A percentile compares a stretch with the other conserved stretches of the same genome.
These are phyloP conservation scores for Grosmannia huntii DNA, from an alignment of 2,329 filamentous ascomycete genomes.

Conservation along the genomic window DNA sequence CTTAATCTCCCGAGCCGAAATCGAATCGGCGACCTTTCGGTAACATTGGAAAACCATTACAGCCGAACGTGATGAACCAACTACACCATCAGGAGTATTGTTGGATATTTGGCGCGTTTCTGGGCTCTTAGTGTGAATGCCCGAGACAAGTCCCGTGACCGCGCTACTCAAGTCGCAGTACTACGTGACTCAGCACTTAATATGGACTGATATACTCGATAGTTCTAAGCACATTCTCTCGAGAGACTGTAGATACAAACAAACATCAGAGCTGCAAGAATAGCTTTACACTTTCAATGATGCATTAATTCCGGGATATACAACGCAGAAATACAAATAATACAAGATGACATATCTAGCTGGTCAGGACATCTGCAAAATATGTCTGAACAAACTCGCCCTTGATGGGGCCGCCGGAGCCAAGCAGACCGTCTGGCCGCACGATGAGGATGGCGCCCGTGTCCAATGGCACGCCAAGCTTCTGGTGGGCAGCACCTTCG, in stretches of 20 bases:
- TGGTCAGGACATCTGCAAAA: conserved; percentile 8
- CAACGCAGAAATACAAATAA: neutral
- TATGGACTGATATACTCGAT: too few relatives aligned
- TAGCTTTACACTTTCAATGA: neutral
- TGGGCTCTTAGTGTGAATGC: neutral
- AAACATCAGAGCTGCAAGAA: too few relatives aligned
- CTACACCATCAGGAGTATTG: neutral
- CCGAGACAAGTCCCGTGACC: neutral
- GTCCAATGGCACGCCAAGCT: conserved; percentile 14
- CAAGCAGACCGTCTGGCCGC: conserved; percentile 17
- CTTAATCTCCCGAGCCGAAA: conserved; percentile 1
- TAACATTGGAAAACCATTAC: neutral
- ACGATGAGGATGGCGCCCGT: conserved; percentile 15
- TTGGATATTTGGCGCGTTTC: neutral
- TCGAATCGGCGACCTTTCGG: conserved; percentile 1
- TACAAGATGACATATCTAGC: neutral
- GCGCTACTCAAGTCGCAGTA: too few relatives aligned
- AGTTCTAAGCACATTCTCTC: too few relatives aligned
- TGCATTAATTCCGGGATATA: neutral
- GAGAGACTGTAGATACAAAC: too few relatives aligned
- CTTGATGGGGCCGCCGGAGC: conserved; percentile 7
- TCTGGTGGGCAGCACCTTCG: conserved; percentile 11
- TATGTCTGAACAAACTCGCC: conserved; percentile 9
- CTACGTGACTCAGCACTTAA: too few relatives aligned
- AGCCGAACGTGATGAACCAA: conserved; percentile 1